Percentiles rank a stretch among this genome's conserved stretches.
Conservation (phyloP, 345 rosid genomes). For the Populus ilicifolia region DNA sequence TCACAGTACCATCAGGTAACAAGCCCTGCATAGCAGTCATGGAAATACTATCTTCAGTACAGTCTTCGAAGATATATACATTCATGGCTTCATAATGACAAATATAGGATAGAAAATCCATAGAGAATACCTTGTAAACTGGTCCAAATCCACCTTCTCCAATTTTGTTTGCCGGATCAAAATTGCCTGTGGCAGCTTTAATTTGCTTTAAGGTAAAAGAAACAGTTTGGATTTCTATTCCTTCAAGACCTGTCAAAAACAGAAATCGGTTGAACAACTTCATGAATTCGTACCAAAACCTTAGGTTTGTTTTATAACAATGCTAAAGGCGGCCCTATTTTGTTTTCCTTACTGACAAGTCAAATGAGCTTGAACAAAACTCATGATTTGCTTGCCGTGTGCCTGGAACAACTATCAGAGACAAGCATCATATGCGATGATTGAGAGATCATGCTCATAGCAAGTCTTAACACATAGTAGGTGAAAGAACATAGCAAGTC, state of each 20-base stretch:
- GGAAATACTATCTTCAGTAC: neutral
- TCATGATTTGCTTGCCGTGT: neutral
- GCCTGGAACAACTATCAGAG: neutral
- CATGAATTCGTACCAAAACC: neutral
- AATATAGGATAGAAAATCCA: neutral
- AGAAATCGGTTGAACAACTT: neutral
- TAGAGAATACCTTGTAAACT: conserved; percentile 46
- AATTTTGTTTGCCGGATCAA: conserved; percentile 45
- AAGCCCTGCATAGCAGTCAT: conserved; percentile 9
- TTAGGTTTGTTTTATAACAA: neutral
- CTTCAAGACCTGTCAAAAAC: conserved; percentile 18
- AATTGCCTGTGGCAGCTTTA: conserved; percentile 48
- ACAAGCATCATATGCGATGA: neutral
- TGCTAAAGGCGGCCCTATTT: neutral
- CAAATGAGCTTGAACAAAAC: neutral
- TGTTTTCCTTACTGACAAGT: neutral
- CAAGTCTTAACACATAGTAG: neutral
- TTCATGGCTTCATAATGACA: neutral
- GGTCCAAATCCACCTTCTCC: conserved; percentile 76
- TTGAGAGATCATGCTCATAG: neutral
- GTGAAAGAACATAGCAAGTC: no score
- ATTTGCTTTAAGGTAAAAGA: conserved; percentile 51
- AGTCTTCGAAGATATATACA: neutral
- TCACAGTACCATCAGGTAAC: conserved; percentile 12
- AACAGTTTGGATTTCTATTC: conserved; percentile 17